Base-by-base conservation (phyloP, 225 moss, liverwort and hornwort genomes). In the Bryoerythrophyllum caledonicum region DNA sequence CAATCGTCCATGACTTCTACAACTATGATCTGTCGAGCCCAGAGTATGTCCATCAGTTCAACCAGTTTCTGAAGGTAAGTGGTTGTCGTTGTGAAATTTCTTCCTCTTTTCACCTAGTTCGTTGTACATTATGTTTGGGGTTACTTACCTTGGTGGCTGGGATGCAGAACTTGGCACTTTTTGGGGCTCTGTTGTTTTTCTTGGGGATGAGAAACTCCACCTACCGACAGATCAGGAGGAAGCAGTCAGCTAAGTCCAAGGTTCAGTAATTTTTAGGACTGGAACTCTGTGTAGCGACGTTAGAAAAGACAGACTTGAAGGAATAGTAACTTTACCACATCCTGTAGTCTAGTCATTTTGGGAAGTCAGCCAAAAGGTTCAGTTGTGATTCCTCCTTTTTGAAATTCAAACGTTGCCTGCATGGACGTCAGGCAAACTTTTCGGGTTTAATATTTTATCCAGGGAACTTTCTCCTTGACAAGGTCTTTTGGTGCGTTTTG, bases 1-100 rank as follows among this genome's bases (percentile, higher is more conserved):
- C 97, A 56, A 91, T 99, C 28, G 82, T 94, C 76, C 97, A 99
- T 77, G 97, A 99, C 52, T 99, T 99, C 64, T 99, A 99, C 82
- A 95, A 99, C 76, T 95, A 87, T 56, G 93, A 95, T 40, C 83
- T 99, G 60, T 81, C 95, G 10, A 93, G 95, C 63, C 84, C 90
- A 23, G 95, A 99, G 67, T 99, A 99, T 75, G 83, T 93, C 12
- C 81, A 80, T 51, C 91, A 99, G 65, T 99, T 99, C 74, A 91
- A 86, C 71, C 97, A 95, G 41, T 99, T 95, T 78, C 70, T 95
- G 75, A 99, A 99, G 97, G 97, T 93, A 70, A 43, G 57, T 65
- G 23, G 38, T 12, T 76, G 51, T 26, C 16, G 21, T 15, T 28
- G 10, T 61, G 49, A 19, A 9, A 3, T 19, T 52, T 6, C 16